Evolutionary conservation across 768 basidiomycete species (phyloP).

Genomic region (Leccinum ochraceum): DNA sequence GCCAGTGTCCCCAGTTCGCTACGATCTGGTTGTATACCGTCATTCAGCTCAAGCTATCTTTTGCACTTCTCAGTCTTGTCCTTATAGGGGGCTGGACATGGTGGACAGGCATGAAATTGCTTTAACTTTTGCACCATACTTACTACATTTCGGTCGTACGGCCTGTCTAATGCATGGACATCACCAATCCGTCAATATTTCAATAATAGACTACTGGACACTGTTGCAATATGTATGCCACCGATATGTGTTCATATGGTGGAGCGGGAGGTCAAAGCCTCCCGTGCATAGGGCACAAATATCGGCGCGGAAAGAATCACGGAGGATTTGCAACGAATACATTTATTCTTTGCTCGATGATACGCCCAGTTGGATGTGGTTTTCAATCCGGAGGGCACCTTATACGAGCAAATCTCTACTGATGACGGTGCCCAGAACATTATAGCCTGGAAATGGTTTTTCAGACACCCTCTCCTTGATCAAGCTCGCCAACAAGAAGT

Average conservation of each 20-base stretch:
- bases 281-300: constrained; percentile 1
- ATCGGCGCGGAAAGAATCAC: neutral
- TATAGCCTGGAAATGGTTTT: neutral
- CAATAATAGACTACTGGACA: neutral
- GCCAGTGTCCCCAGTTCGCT: constrained; percentile 72
- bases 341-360: constrained; percentile 67
- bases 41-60: constrained; percentile 65
- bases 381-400: constrained; percentile 74
- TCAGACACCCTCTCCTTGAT: constrained; percentile 59
- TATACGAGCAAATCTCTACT: constrained; percentile 55
- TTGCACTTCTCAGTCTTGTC: constrained; percentile 57
- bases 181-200: neutral
- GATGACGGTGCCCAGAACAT: neutral
- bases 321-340: neutral
- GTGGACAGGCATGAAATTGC: constrained; percentile 56
- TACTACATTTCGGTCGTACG: neutral
- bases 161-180: neutral
- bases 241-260: constrained; percentile 1
- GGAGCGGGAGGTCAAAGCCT: neutral
- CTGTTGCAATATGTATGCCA: constrained; percentile 12
- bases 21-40: constrained; percentile 80
- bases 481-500: constrained; percentile 58
- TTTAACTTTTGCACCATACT: constrained; percentile 20
- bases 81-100: constrained; percentile 58
- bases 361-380: constrained; percentile 68